Conservation (phyloP, 2,329 filamentous ascomycete genomes). For the Orbilia quercus region DNA sequence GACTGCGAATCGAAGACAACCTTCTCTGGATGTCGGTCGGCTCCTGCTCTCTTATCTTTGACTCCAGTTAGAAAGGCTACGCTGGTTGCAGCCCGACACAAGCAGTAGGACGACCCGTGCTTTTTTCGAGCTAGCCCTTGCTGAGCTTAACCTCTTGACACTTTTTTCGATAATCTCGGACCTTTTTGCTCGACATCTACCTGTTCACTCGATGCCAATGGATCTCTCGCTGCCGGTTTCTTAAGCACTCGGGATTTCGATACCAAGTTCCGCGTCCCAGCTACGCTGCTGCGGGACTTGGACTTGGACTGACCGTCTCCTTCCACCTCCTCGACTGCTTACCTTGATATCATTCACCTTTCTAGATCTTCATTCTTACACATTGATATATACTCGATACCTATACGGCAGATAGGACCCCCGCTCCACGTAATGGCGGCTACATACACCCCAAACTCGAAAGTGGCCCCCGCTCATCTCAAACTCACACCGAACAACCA, state of each 20-base stretch:
- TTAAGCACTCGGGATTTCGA: constrained; percentile 24
- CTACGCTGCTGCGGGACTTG: constrained; percentile 17
- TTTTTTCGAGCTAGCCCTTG: constrained; percentile 8
- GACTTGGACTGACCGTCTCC: neutral
- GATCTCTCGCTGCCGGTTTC: constrained; percentile 9
- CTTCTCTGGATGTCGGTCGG: constrained; percentile 39
- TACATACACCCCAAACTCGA: constrained; percentile 49
- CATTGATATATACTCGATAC: neutral
- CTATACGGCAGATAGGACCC: constrained; percentile 13
- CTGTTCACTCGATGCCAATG: constrained; percentile 8
- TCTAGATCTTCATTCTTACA: constrained; percentile 6
- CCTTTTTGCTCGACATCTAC: constrained; percentile 6
- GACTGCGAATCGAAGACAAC: constrained; percentile 3
- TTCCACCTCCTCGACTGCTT: neutral
- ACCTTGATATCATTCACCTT: constrained; percentile 6
- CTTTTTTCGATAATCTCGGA: too few relatives aligned
- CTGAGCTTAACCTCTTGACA: constrained; percentile 14
- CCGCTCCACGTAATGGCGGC: constrained; percentile 34
- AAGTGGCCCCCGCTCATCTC: constrained; percentile 43
- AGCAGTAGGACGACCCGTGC: constrained; percentile 39
- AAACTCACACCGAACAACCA: constrained; percentile 45
- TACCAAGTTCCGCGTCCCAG: constrained; percentile 7
- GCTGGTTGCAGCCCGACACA: constrained; percentile 30
- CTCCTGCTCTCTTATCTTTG: constrained; percentile 16
- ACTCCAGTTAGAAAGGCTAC: constrained; percentile 1